Percentiles rank a stretch among this genome's conserved stretches.
phyloP scores from a whole-genome alignment of 2,329 filamentous ascomycete genomes.

The Aspergillus nomiae region DNA sequence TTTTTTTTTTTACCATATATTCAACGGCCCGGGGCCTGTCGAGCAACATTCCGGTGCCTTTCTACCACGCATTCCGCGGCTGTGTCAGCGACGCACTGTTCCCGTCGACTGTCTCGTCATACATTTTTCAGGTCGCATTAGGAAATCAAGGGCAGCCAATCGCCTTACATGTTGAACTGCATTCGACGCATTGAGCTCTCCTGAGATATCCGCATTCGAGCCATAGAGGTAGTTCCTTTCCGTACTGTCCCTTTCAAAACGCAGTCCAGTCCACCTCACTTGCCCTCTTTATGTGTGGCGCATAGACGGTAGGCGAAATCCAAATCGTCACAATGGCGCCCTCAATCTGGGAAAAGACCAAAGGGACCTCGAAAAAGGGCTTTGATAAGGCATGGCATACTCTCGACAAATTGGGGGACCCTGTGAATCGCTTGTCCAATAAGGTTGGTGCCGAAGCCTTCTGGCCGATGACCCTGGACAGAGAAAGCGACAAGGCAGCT shows the following conservation, averaged over 20 bases:
- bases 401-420: slow-evolving; percentile 69
- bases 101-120: neutral
- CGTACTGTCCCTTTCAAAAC: neutral
- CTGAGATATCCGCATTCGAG: neutral
- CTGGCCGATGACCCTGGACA: slow-evolving; percentile 82
- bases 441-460: slow-evolving; percentile 80
- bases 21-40: neutral
- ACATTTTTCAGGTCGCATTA: slow-evolving; percentile 13
- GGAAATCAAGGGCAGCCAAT: slow-evolving; percentile 10
- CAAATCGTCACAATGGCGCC: slow-evolving; percentile 42
- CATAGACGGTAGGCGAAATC: neutral
- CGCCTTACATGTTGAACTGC: slow-evolving; percentile 17
- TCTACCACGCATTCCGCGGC: slow-evolving; percentile 20
- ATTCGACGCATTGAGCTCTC: slow-evolving; percentile 15
- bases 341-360: slow-evolving; percentile 59
- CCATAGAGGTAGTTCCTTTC: slow-evolving; percentile 13
- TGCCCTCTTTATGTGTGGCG: neutral
- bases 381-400: slow-evolving; percentile 73
- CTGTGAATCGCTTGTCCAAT: slow-evolving; percentile 79
- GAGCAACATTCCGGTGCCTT: slow-evolving; percentile 14
- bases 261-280: neutral
- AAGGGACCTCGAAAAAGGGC: slow-evolving; percentile 59
- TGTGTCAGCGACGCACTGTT: slow-evolving; percentile 15
- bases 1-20: neutral
- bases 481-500: slow-evolving; percentile 88